Evolutionary conservation across 371 early-diverging fungal genomes (phyloP).

Genomic region (Mycotypha africana): DNA sequence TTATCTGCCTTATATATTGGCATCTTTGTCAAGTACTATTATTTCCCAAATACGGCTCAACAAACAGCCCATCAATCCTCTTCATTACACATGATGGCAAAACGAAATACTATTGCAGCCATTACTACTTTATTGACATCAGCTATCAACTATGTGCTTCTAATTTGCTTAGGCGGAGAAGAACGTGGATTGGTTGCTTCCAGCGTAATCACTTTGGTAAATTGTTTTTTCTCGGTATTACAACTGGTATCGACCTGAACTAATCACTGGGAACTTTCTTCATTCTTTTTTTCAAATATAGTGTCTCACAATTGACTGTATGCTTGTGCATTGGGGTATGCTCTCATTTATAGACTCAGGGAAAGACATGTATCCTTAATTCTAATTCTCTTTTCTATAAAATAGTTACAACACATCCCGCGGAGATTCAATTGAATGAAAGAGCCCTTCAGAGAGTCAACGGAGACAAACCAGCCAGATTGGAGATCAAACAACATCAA

Average conservation of each 20-base stretch:
- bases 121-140: constrained; percentile 26
- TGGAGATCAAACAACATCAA: constrained; percentile 46
- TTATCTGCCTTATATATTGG: constrained; percentile 28
- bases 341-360: not conserved
- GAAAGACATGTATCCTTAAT: too few relatives aligned
- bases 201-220: constrained; percentile 28
- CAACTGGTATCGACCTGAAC: not conserved
- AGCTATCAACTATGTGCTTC: constrained; percentile 31
- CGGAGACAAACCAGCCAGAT: constrained; percentile 38
- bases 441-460: constrained; percentile 18
- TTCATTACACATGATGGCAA: constrained; percentile 42
- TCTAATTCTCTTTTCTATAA: not conserved
- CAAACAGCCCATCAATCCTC: constrained; percentile 27
- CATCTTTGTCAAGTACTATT: constrained; percentile 41
- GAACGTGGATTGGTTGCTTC: constrained; percentile 38
- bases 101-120: constrained; percentile 39
- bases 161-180: constrained; percentile 25
- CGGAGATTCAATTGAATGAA: constrained; percentile 30
- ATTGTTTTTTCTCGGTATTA: too few relatives aligned
- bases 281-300: not conserved
- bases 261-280: not conserved
- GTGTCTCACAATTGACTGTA: constrained; percentile 23
- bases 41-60: constrained; percentile 28
- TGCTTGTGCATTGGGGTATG: constrained; percentile 39
- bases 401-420: constrained; percentile 33